These are phyloP conservation scores for Citrus cavaleriei DNA, from an alignment of 345 rosid species.

Conservation along the genomic window DNA sequence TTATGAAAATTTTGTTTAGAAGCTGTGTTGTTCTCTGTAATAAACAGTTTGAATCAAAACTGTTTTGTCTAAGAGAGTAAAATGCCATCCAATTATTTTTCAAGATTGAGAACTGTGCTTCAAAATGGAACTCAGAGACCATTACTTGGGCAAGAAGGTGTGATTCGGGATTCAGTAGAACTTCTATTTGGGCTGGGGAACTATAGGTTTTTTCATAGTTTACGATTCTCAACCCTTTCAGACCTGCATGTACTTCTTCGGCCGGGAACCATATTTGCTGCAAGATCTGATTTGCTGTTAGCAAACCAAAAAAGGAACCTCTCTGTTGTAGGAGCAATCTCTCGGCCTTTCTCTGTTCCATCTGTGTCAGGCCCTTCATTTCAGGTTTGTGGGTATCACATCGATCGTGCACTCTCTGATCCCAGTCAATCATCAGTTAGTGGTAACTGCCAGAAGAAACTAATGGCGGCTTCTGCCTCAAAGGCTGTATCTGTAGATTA, in stretches of 20 bases:
- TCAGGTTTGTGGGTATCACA: conserved; percentile 85
- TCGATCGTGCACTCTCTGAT: conserved; percentile 54
- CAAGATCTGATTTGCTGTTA: conserved; percentile 50
- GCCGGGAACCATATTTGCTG: conserved; percentile 42
- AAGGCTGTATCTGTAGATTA: conserved; percentile 33
- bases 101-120: conserved; percentile 48
- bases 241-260: conserved; percentile 46
- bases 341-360: conserved; percentile 76
- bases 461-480: conserved; percentile 57
- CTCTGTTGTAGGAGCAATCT: conserved; percentile 77
- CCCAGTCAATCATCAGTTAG: conserved; percentile 25
- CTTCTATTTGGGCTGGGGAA: conserved; percentile 49
- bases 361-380: conserved; percentile 88
- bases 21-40: conserved; percentile 23
- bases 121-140: conserved; percentile 47
- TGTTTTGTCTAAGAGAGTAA: conserved; percentile 36
- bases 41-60: conserved; percentile 17
- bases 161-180: conserved; percentile 39
- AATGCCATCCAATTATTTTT: conserved; percentile 54
- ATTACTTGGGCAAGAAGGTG: conserved; percentile 30
- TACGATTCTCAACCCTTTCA: conserved; percentile 32
- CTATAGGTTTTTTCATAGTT: conserved; percentile 51
- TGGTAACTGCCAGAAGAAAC: conserved; percentile 25
- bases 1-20: conserved; percentile 43
- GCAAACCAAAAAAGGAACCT: conserved; percentile 58